phyloP scores from a whole-genome alignment of 1,284 basidiomycete species.

The Austroboletus rostrupii region DNA sequence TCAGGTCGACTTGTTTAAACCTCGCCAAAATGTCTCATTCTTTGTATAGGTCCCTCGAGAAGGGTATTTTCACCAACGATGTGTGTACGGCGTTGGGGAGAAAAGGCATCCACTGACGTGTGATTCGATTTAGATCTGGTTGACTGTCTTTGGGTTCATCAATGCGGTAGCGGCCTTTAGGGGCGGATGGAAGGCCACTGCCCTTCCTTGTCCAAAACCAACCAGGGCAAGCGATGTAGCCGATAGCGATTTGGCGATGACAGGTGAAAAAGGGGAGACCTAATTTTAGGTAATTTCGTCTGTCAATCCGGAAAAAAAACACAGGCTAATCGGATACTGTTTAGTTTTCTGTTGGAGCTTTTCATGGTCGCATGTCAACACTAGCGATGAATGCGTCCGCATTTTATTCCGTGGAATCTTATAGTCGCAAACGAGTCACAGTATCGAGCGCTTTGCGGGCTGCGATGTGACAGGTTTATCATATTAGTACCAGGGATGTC shows the following conservation, averaged over 20 bases:
- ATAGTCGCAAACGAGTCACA: no score
- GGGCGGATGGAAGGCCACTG: conserved; percentile 73
- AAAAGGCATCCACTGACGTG: background rate
- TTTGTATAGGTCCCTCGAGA: conserved; percentile 57
- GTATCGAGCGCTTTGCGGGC: no score
- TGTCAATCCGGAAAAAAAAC: background rate
- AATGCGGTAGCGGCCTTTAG: conserved; percentile 65
- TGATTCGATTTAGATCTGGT: conserved; percentile 47
- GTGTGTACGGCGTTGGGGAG: conserved; percentile 33
- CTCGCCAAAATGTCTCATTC: conserved; percentile 1
- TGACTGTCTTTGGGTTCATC: conserved; percentile 58
- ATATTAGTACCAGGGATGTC: background rate
- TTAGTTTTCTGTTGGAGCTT: background rate
- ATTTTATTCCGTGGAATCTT: no score
- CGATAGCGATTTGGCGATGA: conserved; percentile 5
- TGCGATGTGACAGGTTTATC: background rate
- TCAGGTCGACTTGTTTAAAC: conserved; percentile 36
- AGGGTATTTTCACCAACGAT: conserved; percentile 62
- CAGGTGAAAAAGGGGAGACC: conserved; percentile 10
- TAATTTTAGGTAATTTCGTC: conserved; percentile 5
- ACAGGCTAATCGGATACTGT: background rate
- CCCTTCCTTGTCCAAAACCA: conserved; percentile 35
- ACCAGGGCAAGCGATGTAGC: background rate
- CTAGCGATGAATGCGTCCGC: no score
- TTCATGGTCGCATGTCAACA: background rate